Base-by-base conservation (phyloP, 805 yeast species). In the Pichia ethanolica region DNA sequence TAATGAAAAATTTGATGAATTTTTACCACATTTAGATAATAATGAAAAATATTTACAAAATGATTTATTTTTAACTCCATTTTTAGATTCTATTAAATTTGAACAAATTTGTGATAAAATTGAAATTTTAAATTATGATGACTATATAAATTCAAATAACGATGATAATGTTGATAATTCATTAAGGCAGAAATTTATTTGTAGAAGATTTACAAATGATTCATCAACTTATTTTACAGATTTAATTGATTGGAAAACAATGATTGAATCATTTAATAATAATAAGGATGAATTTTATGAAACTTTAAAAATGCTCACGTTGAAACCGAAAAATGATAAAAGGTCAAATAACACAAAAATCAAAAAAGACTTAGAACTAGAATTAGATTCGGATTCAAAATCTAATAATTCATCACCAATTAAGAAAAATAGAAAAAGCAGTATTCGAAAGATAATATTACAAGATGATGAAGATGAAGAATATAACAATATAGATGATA, bases 61-160 rank as follows among this genome's bases (percentile, higher is more conserved):
- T 56, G 89, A 83, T 60, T 48, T 83, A 6, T 79, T 78, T 54
- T 57, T 83, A 28, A 77, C 86, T 0, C 72, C 85, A 3, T 73
- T 74, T 35, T 47, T 69, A 20, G 74, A 71, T 4, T 72, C 72
- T 36, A 61, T 83, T 13, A 57, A 63, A 44, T 62, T 81, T 2
- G 53, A 52, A 1, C 71, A 78, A 42, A 69, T 82, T 28, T 53
- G 75, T 2, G 70, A 62, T 6, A 65, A 68, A 38, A 81, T 78
- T 7, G 68, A 60, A 7, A 75, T 83, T 1, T 51, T 77, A 12
- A 70, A 76, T 1, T 58, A 11, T 45, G 59, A 1, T 71, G 72
- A 20, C 9, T 33, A 35, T 9, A 41, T 13, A 30, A 72, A 67
- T n/a, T 66, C 71, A 4, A 61, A 63, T 40, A 34, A 56, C 4